These are phyloP conservation scores for Nemania sp. DNA, from an alignment of 2,329 filamentous ascomycete genomes.

Conservation along the genomic window DNA sequence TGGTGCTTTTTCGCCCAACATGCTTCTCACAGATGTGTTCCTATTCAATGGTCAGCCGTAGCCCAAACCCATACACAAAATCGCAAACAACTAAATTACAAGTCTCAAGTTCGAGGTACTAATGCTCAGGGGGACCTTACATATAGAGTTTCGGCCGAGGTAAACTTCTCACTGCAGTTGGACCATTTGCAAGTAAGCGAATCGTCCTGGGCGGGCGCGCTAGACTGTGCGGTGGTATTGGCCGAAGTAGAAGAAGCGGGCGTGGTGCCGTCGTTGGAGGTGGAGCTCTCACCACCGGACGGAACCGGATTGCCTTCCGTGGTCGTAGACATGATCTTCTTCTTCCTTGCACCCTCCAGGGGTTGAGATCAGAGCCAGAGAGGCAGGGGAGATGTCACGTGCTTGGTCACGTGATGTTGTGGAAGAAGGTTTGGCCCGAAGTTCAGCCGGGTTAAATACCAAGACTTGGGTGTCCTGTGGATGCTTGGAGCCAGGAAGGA, in stretches of 20 bases:
- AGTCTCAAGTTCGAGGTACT: not conserved
- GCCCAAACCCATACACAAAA: not conserved
- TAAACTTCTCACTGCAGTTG: conserved; percentile 69
- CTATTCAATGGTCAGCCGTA: conserved; percentile 59
- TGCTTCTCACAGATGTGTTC: conserved; percentile 98
- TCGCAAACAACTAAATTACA: not conserved
- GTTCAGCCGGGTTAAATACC: conserved; percentile 25
- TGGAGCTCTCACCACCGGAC: conserved; percentile 54
- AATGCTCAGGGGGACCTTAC: conserved; percentile 56
- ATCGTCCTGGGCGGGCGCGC: conserved; percentile 60
- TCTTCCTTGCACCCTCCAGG: conserved; percentile 2
- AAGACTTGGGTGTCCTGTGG: conserved; percentile 30
- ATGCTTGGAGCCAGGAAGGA: conserved; percentile 10
- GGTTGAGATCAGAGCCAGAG: not conserved
- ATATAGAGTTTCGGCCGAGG: conserved; percentile 69
- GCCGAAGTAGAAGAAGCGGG: conserved; percentile 64
- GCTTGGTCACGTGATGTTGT: not conserved
- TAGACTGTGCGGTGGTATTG: conserved; percentile 60
- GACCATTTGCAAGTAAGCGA: conserved; percentile 70
- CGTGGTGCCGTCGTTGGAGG: conserved; percentile 64
- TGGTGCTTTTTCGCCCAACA: conserved; percentile 98
- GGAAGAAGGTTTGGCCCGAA: not conserved
- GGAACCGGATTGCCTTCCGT: conserved; percentile 45
- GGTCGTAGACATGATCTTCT: conserved; percentile 49
- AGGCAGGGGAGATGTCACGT: conserved; percentile 30